Evolutionary conservation across 2,329 filamentous ascomycete genomes (phyloP).

Genomic region (Xylariaceae sp.): DNA sequence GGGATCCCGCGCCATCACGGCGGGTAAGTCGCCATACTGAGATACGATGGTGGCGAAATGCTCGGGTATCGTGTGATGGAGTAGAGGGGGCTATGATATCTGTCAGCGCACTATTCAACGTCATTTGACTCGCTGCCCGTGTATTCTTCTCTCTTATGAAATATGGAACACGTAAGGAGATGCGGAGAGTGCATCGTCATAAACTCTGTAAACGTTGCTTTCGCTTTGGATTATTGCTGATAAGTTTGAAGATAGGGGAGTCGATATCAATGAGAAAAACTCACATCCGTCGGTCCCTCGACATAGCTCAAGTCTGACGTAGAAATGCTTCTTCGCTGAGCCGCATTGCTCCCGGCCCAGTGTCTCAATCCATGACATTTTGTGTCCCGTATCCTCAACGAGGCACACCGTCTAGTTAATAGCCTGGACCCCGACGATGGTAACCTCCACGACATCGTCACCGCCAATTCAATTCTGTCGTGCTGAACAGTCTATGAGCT

Average conservation of each 20-base stretch:
- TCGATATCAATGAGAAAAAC: conserved; percentile 1
- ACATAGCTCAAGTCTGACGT: conserved; percentile 30
- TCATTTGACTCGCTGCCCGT: not conserved
- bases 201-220: not conserved
- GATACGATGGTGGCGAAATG: conserved; percentile 67
- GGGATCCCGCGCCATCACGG: conserved; percentile 51
- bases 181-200: not conserved
- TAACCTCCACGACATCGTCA: too few species aligned
- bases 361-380: not conserved
- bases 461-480: too few species aligned
- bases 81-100: conserved; percentile 55
- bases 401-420: not conserved
- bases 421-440: too few species aligned
- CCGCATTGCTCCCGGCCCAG: not conserved
- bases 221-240: too few species aligned
- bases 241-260: too few species aligned
- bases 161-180: not conserved
- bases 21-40: conserved; percentile 58
- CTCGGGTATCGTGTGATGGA: conserved; percentile 65
- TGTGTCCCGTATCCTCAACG: conserved; percentile 1
- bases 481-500: too few species aligned
- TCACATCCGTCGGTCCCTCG: conserved; percentile 32
- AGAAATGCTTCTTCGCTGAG: conserved; percentile 18
- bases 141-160: not conserved
- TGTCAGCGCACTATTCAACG: conserved; percentile 5